Percentiles rank a stretch among this genome's conserved stretches.
phyloP scores from a whole-genome alignment of 2,329 filamentous ascomycete species.

The Colletotrichum sp. region DNA sequence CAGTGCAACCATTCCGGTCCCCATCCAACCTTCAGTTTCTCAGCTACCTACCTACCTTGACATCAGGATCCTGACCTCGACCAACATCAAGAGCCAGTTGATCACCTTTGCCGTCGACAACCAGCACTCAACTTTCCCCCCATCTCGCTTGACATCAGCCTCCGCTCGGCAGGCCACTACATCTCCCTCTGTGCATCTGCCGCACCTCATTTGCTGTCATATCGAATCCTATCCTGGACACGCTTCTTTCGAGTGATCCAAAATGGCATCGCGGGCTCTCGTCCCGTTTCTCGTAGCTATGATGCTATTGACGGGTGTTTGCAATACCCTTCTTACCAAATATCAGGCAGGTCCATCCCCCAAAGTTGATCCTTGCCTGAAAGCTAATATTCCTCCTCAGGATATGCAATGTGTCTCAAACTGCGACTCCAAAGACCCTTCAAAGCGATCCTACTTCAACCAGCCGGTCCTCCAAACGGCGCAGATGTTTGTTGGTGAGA shows the following conservation, averaged over 20 bases:
- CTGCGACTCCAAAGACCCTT: conserved; percentile 74
- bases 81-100: background rate
- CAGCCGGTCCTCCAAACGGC: conserved; percentile 95
- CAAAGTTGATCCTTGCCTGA: background rate
- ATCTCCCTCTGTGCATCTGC: background rate
- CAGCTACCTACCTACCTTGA: background rate
- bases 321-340: conserved; percentile 96
- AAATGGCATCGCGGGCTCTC: conserved; percentile 73
- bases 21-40: background rate
- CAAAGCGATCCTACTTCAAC: conserved; percentile 77
- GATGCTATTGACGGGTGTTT: conserved; percentile 96
- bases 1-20: background rate
- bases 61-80: background rate
- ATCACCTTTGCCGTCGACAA: background rate
- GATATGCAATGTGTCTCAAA: conserved; percentile 97
- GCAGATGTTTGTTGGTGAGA: conserved; percentile 98
- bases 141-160: background rate
- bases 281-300: conserved; percentile 89
- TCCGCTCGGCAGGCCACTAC: background rate
- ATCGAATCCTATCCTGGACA: background rate
- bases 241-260: conserved; percentile 1
- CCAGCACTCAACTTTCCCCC: background rate
- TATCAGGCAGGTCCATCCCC: conserved; percentile 72
- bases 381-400: conserved; percentile 42
- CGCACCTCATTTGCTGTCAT: background rate